These are phyloP conservation scores for Ceriops zippeliana DNA, from an alignment of 345 rosid genomes.

Conservation along the genomic window DNA sequence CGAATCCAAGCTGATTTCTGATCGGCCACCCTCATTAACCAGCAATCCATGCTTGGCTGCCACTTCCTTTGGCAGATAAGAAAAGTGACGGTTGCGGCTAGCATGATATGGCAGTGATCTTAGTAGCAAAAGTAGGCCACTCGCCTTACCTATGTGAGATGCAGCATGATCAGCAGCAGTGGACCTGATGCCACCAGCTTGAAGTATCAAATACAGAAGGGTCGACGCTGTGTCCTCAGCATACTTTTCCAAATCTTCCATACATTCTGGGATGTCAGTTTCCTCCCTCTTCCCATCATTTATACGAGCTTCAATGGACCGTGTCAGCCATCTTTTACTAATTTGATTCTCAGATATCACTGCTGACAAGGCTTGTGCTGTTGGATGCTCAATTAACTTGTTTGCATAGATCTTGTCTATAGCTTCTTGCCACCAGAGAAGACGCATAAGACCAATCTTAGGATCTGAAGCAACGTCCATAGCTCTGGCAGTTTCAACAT, in stretches of 20 bases:
- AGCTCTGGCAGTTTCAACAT: slow-evolving; percentile 89
- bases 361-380: slow-evolving; percentile 75
- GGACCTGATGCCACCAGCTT: slow-evolving; percentile 79
- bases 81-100: slow-evolving; percentile 57
- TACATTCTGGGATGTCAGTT: slow-evolving; percentile 61
- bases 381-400: slow-evolving; percentile 68
- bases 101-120: slow-evolving; percentile 83
- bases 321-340: slow-evolving; percentile 77
- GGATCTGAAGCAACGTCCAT: slow-evolving; percentile 95
- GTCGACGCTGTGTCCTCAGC: slow-evolving; percentile 80
- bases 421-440: slow-evolving; percentile 94
- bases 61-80: slow-evolving; percentile 61
- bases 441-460: slow-evolving; percentile 81
- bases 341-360: slow-evolving; percentile 59
- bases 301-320: slow-evolving; percentile 84
- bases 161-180: slow-evolving; percentile 84
- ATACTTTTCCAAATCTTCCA: slow-evolving; percentile 75
- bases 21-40: slow-evolving; percentile 55
- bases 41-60: slow-evolving; percentile 72
- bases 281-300: slow-evolving; percentile 62
- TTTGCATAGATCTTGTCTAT: slow-evolving; percentile 73
- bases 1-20: slow-evolving; percentile 56
- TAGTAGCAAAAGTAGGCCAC: slow-evolving; percentile 79
- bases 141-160: slow-evolving; percentile 89
- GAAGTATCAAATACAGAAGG: slow-evolving; percentile 73